Base-by-base conservation (phyloP, 2,329 filamentous ascomycete species). In the Phialophora tarda region DNA sequence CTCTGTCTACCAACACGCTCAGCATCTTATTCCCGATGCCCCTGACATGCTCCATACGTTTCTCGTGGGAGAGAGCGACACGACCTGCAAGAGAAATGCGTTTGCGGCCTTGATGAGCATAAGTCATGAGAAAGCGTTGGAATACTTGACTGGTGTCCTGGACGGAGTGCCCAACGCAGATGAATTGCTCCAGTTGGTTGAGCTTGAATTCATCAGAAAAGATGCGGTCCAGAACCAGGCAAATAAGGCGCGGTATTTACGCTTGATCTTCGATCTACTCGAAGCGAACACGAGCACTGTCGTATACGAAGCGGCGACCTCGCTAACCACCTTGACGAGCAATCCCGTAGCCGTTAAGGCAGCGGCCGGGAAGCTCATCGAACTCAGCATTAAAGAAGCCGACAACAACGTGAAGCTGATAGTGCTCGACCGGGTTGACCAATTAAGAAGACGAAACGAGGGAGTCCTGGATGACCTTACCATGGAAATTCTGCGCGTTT, bases 341-440 rank as follows among this genome's bases (percentile, higher is more conserved):
- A 99, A 99, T 80, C 94, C 95, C 0, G 95, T 99, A 12, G 95
- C 95, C 21, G 94, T 99, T 66, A 99, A 98, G 82, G 95, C 95
- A 28, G 95, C 95, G 10, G 95, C 95, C 14, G 87, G 88, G 73
- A 99, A 99, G 77, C 95, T 99, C 77, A 97, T 98, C 71, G 95
- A 99, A 79, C 84, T 99, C 8, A 93, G 91, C 77, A 97, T 99
- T 77, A 97, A 96, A 81, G 95, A 98, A 80, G 90, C 95, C 0
- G 95, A 99, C 78, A 99, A 99, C 83, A 99, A 99, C 76, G 95
- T 99, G 71, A 99, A 99, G 82, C 88, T 99, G 54, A 99, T 99
- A 73, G 95, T 99, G 23, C 85, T 99, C 51, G 95, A 98, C 75
- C 90, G 94, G 54, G 95, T 99, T 44, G 91, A 97, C 74, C 89